These are phyloP conservation scores for Blastobotrys americana DNA, from an alignment of 805 yeast genomes.

Conservation along the genomic window DNA sequence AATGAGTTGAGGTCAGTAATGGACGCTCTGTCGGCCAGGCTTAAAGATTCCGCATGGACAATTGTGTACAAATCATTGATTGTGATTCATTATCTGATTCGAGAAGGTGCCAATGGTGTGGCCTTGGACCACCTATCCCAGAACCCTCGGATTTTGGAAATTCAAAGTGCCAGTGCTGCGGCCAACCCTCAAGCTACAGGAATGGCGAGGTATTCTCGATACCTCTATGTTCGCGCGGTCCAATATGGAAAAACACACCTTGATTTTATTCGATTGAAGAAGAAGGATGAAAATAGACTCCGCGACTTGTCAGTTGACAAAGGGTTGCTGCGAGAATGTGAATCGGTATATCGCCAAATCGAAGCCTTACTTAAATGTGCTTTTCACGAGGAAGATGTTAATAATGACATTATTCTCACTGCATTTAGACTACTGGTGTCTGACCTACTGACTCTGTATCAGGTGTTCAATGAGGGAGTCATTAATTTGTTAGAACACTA, in stretches of 20 bases:
- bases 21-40: slow-evolving; percentile 51
- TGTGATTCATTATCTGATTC: slow-evolving; percentile 81
- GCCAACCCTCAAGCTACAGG: slow-evolving; percentile 31
- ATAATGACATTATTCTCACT: slow-evolving; percentile 75
- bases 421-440: slow-evolving; percentile 85
- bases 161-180: slow-evolving; percentile 23
- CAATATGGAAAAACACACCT: slow-evolving; percentile 49
- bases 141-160: slow-evolving; percentile 46
- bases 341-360: slow-evolving; percentile 77
- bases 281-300: slow-evolving; percentile 50
- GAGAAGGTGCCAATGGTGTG: slow-evolving; percentile 83
- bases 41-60: slow-evolving; percentile 84
- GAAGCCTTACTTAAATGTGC: slow-evolving; percentile 65
- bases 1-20: slow-evolving; percentile 64
- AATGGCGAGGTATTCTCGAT: slow-evolving; percentile 60
- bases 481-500: slow-evolving; percentile 89
- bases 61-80: slow-evolving; percentile 79
- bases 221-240: slow-evolving; percentile 58
- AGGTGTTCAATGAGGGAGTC: slow-evolving; percentile 90
- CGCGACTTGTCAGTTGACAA: slow-evolving; percentile 60
- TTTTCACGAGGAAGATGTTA: slow-evolving; percentile 64
- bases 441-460: slow-evolving; percentile 79
- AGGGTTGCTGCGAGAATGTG: slow-evolving; percentile 78
- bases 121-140: slow-evolving; percentile 53
- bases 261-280: slow-evolving; percentile 66